A percentile compares a stretch with the other conserved stretches of the same genome.
Conservation (phyloP, 257 asterid species). For the Agastache rugosa region DNA sequence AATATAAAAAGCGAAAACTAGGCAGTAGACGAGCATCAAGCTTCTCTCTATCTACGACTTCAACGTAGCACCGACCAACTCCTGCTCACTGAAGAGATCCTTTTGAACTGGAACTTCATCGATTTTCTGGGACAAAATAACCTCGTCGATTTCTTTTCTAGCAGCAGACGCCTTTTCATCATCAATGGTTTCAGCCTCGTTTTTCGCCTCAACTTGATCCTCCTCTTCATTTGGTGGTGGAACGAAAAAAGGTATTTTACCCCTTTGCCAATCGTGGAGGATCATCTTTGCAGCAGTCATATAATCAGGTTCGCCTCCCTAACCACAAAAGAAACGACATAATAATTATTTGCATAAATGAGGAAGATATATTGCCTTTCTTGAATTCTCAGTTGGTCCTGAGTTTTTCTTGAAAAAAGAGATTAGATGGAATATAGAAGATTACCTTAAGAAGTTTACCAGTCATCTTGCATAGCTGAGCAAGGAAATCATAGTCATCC, state of each 20-base stretch:
- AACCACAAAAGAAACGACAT: constrained; percentile 3
- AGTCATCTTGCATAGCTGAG: constrained; percentile 78
- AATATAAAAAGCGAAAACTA: not conserved
- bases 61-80: constrained; percentile 53
- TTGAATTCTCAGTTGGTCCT: not conserved
- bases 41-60: constrained; percentile 13
- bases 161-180: constrained; percentile 47
- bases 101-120: constrained; percentile 72
- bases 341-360: not conserved
- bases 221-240: constrained; percentile 71
- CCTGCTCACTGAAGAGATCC: constrained; percentile 67
- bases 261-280: constrained; percentile 97
- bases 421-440: not conserved
- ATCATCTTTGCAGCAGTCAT: constrained; percentile 91
- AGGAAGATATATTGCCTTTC: not conserved
- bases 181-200: constrained; percentile 43
- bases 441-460: constrained; percentile 92
- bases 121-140: constrained; percentile 68
- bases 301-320: constrained; percentile 98
- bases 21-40: not conserved
- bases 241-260: constrained; percentile 83
- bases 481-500: constrained; percentile 83
- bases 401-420: not conserved
- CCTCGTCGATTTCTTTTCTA: constrained; percentile 64
- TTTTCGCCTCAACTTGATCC: constrained; percentile 42